phyloP scores from a whole-genome alignment of 495 filamentous ascomycete species.

The Parathielavia appendiculata region DNA sequence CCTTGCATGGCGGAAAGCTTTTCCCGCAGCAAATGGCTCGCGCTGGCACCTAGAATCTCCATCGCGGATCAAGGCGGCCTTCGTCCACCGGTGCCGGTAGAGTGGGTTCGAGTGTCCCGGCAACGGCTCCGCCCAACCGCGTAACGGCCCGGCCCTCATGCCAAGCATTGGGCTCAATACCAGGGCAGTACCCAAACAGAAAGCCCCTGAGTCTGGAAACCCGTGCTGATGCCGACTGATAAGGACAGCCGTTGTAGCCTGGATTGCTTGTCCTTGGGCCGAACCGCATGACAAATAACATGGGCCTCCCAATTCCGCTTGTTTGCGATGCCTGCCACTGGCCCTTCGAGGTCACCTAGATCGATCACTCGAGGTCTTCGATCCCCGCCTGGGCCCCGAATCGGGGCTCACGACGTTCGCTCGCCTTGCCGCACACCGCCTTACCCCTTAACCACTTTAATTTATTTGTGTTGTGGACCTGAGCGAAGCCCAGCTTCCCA shows the following conservation, averaged over 20 bases:
- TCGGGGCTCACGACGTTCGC: slow-evolving; percentile 2
- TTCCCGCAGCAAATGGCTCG: not conserved
- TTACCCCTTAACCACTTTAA: not conserved
- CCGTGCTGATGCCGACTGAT: slow-evolving; percentile 5
- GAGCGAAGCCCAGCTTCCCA: not conserved
- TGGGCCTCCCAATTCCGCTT: slow-evolving; percentile 19
- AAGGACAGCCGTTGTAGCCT: slow-evolving; percentile 15
- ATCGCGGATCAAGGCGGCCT: not conserved
- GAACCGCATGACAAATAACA: no score
- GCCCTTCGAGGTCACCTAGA: slow-evolving; percentile 1
- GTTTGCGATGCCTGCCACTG: slow-evolving; percentile 14
- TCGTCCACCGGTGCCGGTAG: slow-evolving; percentile 16
- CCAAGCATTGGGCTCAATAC: slow-evolving; percentile 23
- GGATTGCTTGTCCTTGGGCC: slow-evolving; percentile 2
- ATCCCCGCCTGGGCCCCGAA: not conserved
- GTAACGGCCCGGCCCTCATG: slow-evolving; percentile 22
- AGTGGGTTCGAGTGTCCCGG: slow-evolving; percentile 16
- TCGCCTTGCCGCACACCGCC: slow-evolving; percentile 6
- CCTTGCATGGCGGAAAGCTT: not conserved
- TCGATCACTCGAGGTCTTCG: not conserved
- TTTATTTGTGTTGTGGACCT: not conserved
- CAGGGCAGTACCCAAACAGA: slow-evolving; percentile 18
- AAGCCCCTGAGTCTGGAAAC: slow-evolving; percentile 6
- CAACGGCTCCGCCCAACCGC: slow-evolving; percentile 16
- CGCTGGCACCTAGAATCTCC: slow-evolving; percentile 8